Conservation (phyloP, 2,329 filamentous ascomycete species). For the Alternaria rosae region DNA sequence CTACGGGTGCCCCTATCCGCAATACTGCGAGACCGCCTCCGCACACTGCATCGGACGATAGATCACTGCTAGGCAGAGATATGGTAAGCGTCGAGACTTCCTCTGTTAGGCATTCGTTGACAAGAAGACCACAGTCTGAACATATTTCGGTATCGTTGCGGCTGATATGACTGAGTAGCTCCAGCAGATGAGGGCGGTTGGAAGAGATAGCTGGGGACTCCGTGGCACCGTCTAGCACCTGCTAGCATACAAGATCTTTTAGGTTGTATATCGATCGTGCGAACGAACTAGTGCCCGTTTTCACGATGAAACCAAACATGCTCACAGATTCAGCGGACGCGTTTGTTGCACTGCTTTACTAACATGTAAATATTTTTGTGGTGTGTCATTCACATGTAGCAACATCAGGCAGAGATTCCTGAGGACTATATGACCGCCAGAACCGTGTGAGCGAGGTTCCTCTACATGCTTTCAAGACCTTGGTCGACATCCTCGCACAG, state of each 20-base stretch:
- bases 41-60: not conserved
- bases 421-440: not conserved
- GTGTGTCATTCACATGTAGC: too few species aligned
- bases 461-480: not conserved
- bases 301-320: not conserved
- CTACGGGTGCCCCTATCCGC: not conserved
- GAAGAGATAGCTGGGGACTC: not conserved
- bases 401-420: too few species aligned
- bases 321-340: not conserved
- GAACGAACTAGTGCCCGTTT: not conserved
- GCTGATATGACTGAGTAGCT: not conserved
- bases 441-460: not conserved
- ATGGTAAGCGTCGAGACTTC: not conserved
- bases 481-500: not conserved
- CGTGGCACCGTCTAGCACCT: not conserved
- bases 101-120: not conserved
- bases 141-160: not conserved
- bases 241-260: not conserved
- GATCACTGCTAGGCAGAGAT: not conserved
- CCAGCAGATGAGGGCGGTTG: accelerated
- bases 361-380: too few species aligned
- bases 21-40: not conserved
- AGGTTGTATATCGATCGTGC: not conserved
- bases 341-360: too few species aligned
- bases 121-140: accelerated